Base-by-base conservation (phyloP, 1,284 basidiomycete species). In the Sanghuangporus sanghuang region DNA sequence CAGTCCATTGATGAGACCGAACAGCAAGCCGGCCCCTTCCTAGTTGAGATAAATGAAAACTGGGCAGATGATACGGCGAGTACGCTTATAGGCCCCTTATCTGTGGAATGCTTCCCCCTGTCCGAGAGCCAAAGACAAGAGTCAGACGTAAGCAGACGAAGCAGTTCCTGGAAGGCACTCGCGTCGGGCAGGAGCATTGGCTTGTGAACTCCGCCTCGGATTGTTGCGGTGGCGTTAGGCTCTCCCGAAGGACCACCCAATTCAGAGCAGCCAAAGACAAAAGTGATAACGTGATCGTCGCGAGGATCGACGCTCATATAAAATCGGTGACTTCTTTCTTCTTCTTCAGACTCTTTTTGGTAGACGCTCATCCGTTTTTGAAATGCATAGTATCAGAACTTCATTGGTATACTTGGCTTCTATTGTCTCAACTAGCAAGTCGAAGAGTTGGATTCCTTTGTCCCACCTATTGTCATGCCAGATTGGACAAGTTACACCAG, bases 151-250 rank as follows among this genome's bases (percentile, higher is more conserved):
- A 53, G 21, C 23, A 35, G 32, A 36, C 12, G 21, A 27, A 32
- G 23, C 52, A 54, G 21, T 54, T 32, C 27, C 18, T 9, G 2
- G 0, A 21, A n/a, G 12, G 52, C 23, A 12, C 9, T 8, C 32
- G 14, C 27, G 52, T 27, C 27, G 14, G n/a, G 2, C 18, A 50
- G 23, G 23, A 23, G 23, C 21, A 21, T 23, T 8, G 49, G 8
- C 23, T 7, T 7, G 14, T 27, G 38, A 54, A 54, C 53, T 54
- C 53, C 53, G 53, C 27, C 53, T 14, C 53, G 53, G 53, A n/a
- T 6, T 54, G 32, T 54, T 54, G 53, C 53, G 53, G 53, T 54
- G 53, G 53, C 53, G 53, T 54, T 54, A 54, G 16, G 16, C 53
- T 54, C 53, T 27, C 32, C 48, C 52, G 52, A 53, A 53, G 52